phyloP scores from a whole-genome alignment of 2,329 filamentous ascomycete species.

The Arthrobotrys pseudoclavata region DNA sequence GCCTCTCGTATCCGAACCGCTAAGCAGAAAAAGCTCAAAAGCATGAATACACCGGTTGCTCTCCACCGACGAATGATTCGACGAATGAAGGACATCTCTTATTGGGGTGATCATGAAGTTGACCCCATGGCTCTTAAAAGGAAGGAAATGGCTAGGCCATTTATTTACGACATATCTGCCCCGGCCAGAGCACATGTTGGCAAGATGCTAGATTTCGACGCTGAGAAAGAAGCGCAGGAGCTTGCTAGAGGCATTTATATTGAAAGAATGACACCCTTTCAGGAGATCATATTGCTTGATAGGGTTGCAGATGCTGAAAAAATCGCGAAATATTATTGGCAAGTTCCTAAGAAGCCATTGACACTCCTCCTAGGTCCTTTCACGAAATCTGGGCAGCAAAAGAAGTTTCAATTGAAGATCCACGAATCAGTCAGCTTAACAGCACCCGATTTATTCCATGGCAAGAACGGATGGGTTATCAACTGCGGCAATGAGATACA shows the following conservation, averaged over 20 bases:
- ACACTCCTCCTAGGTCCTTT: constrained; percentile 38
- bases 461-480: constrained; percentile 57
- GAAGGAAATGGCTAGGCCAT: constrained; percentile 47
- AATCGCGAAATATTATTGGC: constrained; percentile 54
- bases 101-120: constrained; percentile 52
- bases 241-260: constrained; percentile 44
- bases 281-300: constrained; percentile 18
- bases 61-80: constrained; percentile 51
- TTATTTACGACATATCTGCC: constrained; percentile 57
- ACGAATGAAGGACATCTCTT: constrained; percentile 57
- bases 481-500: constrained; percentile 54
- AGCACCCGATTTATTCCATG: constrained; percentile 34
- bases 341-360: constrained; percentile 39
- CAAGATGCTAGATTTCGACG: constrained; percentile 32
- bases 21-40: constrained; percentile 32
- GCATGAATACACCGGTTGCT: constrained; percentile 42
- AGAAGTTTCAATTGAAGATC: constrained; percentile 53
- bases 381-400: constrained; percentile 43
- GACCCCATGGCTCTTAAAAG: constrained; percentile 38
- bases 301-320: constrained; percentile 29
- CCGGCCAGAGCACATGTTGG: constrained; percentile 40
- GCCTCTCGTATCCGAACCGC: neutral
- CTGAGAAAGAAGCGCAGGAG: constrained; percentile 43
- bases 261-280: constrained; percentile 12
- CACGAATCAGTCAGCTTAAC: constrained; percentile 41